Evolutionary conservation across 2,329 filamentous ascomycete genomes (phyloP), one percentile per base, ranked within the genome.

Genomic region (Fusarium luffae): DNA sequence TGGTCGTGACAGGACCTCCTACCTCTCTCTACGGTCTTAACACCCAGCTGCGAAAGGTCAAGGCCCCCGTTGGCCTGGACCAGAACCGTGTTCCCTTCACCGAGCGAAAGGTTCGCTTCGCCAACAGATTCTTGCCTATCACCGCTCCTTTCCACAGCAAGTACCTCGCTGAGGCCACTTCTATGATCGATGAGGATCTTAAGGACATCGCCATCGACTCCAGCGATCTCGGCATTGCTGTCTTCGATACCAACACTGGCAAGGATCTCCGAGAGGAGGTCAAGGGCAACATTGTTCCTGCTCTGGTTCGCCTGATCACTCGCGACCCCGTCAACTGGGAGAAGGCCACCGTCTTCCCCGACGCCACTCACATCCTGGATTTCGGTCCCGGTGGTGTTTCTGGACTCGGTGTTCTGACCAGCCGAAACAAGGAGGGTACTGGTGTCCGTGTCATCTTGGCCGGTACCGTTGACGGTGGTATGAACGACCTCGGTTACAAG

Each of bases 141-240:
- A 98, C 95, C 2, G 94, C 96, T 12, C 97, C 96, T 7, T 99
- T 99, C 87, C 96, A 99, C 86, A 99, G 96, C 86, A 91, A 93
- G 66, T 98, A 98, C 78, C 89, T 99, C 18, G 85, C 87, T 25
- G 90, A 94, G 71, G 95, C 96, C 3, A 93, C 92, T 27, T 87
- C 90, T 64, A 86, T 94, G 74, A 93, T 99, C 67, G 88, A 94
- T 58, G 90, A 95, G 74, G 97, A 99, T 78, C 85, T 99, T 66
- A 93, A 93, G 80, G 88, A 94, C 71, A 85, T 98, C 70, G 83
- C 86, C 56, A 95, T 98, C 59, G 87, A 93, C 57, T 88, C 89
- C 59, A 87, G 88, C 59, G 87, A 88, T 37, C 86, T 99, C 19
- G 92, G 87, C 34, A 95, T 98, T 59, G 89, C 96, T 3, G 93